Evolutionary conservation across 2,329 filamentous ascomycete species (phyloP).

Genomic region (Phaeomoniella chlamydospora): DNA sequence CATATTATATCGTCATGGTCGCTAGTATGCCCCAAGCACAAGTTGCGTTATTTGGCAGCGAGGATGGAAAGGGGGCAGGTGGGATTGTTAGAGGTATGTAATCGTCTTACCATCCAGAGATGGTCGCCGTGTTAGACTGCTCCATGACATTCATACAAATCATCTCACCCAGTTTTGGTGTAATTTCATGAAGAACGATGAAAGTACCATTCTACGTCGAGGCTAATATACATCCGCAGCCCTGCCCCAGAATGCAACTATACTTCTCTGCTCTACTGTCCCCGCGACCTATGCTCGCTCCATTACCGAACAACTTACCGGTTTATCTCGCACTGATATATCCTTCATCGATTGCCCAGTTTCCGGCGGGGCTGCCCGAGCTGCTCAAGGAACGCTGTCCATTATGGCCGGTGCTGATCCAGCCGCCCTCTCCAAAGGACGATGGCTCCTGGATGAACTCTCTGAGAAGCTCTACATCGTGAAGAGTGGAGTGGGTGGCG

Average conservation of each 20-base stretch:
- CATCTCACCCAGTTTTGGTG: too few relatives aligned
- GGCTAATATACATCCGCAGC: too few relatives aligned
- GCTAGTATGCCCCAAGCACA: constrained; percentile 58
- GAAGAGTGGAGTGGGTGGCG: constrained; percentile 43
- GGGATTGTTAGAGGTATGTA: not conserved
- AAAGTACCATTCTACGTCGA: too few relatives aligned
- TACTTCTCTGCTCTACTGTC: constrained; percentile 58
- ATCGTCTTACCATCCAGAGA: too few relatives aligned
- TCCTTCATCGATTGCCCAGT: constrained; percentile 58
- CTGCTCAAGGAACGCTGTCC: constrained; percentile 56
- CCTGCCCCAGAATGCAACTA: constrained; percentile 42
- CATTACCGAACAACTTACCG: constrained; percentile 41
- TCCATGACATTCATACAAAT: too few relatives aligned
- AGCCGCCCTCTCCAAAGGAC: constrained; percentile 41
- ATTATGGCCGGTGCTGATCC: constrained; percentile 57
- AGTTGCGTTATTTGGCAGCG: constrained; percentile 45
- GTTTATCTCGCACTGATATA: constrained; percentile 45
- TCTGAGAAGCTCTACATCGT: constrained; percentile 54
- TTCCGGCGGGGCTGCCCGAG: constrained; percentile 53
- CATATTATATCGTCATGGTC: constrained; percentile 58
- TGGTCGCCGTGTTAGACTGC: too few relatives aligned
- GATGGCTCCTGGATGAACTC: constrained; percentile 48
- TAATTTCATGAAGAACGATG: too few relatives aligned
- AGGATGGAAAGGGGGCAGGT: constrained; percentile 25
- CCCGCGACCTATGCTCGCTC: constrained; percentile 50